Conservation (phyloP, 176 grass and related monocot genomes). For the Bothriochloa decipiens region DNA sequence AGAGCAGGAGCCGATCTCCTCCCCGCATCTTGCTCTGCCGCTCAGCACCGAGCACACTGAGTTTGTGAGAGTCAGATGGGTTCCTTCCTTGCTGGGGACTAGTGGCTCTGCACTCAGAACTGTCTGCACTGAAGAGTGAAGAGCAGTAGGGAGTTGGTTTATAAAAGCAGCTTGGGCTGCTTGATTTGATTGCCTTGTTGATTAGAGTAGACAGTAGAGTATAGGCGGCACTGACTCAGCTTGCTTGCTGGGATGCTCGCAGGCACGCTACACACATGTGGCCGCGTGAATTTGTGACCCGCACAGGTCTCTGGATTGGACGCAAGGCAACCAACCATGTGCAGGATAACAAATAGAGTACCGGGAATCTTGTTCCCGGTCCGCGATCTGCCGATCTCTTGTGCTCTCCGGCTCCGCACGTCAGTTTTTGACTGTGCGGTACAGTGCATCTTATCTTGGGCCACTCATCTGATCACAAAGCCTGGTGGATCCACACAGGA, state of each 20-base stretch:
- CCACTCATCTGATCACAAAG: conserved; percentile 25
- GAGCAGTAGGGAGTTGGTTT: not conserved
- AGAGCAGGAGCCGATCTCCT: conserved; percentile 27
- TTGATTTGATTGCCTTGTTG: conserved; percentile 33
- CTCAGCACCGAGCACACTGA: not conserved
- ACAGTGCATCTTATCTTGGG: not conserved
- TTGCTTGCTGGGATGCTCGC: not conserved
- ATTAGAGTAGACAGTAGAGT: conserved; percentile 35
- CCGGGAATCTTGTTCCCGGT: not conserved
- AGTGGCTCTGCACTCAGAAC: not conserved
- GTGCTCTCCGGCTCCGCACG: not conserved
- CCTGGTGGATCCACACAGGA: not conserved
- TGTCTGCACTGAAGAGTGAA: not conserved
- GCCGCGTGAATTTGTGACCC: conserved; percentile 19
- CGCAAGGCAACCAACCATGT: conserved; percentile 55
- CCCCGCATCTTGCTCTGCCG: conserved; percentile 36
- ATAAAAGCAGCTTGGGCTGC: not conserved
- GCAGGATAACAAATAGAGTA: conserved; percentile 36
- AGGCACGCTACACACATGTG: conserved; percentile 15
- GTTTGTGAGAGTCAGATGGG: not conserved
- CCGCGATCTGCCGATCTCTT: not conserved
- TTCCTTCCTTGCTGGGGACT: not conserved
- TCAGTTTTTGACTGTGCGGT: not conserved
- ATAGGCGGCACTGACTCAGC: not conserved
- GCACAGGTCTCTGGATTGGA: conserved; percentile 44